These are phyloP conservation scores for Physaria fendleri DNA, from an alignment of 345 rosid species.

Conservation along the genomic window DNA sequence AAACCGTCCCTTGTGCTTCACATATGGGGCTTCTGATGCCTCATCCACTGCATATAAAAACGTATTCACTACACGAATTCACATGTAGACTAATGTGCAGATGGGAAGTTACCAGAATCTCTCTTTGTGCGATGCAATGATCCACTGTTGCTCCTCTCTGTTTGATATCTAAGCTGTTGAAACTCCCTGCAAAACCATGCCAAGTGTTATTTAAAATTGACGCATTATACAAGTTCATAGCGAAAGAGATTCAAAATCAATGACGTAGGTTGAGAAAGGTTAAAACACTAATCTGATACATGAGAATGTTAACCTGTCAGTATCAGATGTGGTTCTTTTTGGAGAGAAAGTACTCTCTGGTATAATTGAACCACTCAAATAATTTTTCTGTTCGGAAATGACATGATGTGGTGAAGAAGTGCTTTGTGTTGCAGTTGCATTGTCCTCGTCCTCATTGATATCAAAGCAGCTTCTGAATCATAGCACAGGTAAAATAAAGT, in stretches of 20 bases:
- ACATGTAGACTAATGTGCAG: conserved; percentile 34
- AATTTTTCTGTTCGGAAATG: too few species aligned
- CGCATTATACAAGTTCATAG: conserved; percentile 10
- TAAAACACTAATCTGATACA: background rate
- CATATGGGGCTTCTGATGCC: conserved; percentile 64
- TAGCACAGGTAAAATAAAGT: background rate
- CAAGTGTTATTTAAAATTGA: conserved; percentile 10
- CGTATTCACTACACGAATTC: background rate
- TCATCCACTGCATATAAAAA: conserved; percentile 57
- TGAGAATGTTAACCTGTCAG: conserved; percentile 51
- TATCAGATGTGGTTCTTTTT: conserved; percentile 47
- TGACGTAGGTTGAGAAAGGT: conserved; percentile 1
- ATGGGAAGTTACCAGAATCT: conserved; percentile 50
- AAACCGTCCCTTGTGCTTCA: conserved; percentile 87
- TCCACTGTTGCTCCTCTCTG: conserved; percentile 74
- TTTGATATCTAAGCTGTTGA: conserved; percentile 45
- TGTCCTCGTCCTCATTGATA: conserved; percentile 57
- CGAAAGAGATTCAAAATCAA: conserved; percentile 19
- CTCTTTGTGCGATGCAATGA: conserved; percentile 58
- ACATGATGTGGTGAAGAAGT: conserved; percentile 42
- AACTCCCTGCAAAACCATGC: conserved; percentile 52
- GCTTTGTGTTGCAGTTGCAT: conserved; percentile 40
- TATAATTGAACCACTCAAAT: conserved; percentile 50
- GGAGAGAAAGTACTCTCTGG: conserved; percentile 47
- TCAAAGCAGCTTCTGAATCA: conserved; percentile 86